Evolutionary conservation across 331 rosid species (phyloP).

Genomic region (Ulmus americana): DNA sequence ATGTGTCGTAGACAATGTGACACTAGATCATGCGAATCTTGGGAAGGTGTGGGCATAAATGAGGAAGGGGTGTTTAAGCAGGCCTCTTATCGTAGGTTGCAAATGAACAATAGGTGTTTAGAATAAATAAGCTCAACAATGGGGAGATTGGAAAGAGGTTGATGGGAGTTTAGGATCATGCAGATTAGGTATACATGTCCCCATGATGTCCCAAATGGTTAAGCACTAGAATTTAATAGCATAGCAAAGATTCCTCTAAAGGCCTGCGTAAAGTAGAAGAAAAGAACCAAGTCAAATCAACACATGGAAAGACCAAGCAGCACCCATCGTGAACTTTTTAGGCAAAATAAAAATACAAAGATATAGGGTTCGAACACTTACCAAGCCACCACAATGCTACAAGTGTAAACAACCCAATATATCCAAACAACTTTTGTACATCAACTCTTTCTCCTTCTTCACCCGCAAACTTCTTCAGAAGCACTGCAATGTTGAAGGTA

Average conservation of each 20-base stretch:
- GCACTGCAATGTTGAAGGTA: constrained; percentile 43
- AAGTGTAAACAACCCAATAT: constrained; percentile 77
- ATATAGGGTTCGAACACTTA: constrained; percentile 28
- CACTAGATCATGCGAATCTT: not conserved
- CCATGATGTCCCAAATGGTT: not conserved
- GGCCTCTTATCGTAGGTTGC: not conserved
- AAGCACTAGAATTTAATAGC: constrained; percentile 1
- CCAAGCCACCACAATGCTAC: constrained; percentile 89
- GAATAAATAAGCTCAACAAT: not conserved
- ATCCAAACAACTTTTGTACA: constrained; percentile 85
- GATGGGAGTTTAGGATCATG: not conserved
- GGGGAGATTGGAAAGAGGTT: not conserved
- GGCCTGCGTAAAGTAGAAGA: constrained; percentile 1
- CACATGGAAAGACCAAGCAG: not conserved
- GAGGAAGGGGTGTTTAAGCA: not conserved
- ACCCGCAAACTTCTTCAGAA: constrained; percentile 72
- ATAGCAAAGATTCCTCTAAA: constrained; percentile 4
- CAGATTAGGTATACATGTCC: not conserved
- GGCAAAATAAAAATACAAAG: too few species aligned
- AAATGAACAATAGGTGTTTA: not conserved
- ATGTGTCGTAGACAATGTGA: not conserved
- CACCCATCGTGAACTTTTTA: not conserved
- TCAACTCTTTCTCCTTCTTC: constrained; percentile 85
- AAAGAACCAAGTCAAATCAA: constrained; percentile 2
- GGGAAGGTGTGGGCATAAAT: too few species aligned